phyloP scores from a whole-genome alignment of 768 basidiomycete genomes.

The Hericium erinaceus region DNA sequence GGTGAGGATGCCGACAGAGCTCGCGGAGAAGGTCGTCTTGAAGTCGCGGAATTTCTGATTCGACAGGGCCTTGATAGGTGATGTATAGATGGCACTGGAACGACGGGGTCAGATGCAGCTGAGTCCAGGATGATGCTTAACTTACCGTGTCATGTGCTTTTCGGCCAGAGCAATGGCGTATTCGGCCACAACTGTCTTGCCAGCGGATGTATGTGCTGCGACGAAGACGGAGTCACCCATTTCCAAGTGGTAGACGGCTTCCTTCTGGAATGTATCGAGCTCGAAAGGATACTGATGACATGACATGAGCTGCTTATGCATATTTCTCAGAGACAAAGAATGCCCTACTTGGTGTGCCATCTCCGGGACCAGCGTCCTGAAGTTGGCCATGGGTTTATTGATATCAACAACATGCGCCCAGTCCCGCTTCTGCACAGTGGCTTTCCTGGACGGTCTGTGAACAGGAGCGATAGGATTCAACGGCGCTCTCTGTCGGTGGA shows the following conservation, averaged over 20 bases:
- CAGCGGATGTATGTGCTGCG: slow-evolving; percentile 99
- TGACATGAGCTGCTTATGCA: too few relatives aligned
- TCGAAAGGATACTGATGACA: slow-evolving; percentile 87
- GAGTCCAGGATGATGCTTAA: not conserved
- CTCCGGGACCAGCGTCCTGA: slow-evolving; percentile 86
- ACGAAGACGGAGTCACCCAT: slow-evolving; percentile 98
- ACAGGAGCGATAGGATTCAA: slow-evolving; percentile 42
- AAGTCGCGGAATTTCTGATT: slow-evolving; percentile 99
- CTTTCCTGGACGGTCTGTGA: slow-evolving; percentile 31
- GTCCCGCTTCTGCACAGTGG: slow-evolving; percentile 68
- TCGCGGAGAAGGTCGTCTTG: slow-evolving; percentile 88
- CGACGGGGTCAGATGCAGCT: not conserved
- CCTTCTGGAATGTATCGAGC: slow-evolving; percentile 96
- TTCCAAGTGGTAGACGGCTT: slow-evolving; percentile 96
- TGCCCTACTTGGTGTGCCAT: slow-evolving; percentile 81
- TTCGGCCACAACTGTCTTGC: slow-evolving; percentile 98
- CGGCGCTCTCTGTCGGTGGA: slow-evolving; percentile 38
- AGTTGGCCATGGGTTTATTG: slow-evolving; percentile 81
- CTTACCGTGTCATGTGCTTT: slow-evolving; percentile 97
- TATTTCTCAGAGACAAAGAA: not conserved
- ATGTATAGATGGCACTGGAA: slow-evolving; percentile 91
- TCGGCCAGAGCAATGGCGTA: slow-evolving; percentile 96
- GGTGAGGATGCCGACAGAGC: slow-evolving; percentile 91
- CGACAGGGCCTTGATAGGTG: slow-evolving; percentile 96
- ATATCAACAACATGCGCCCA: slow-evolving; percentile 98